Evolutionary conservation across 208 protist species (phyloP), one percentile per base, ranked within the genome.

Genomic region (Leptomonas pyrrhocoris): DNA sequence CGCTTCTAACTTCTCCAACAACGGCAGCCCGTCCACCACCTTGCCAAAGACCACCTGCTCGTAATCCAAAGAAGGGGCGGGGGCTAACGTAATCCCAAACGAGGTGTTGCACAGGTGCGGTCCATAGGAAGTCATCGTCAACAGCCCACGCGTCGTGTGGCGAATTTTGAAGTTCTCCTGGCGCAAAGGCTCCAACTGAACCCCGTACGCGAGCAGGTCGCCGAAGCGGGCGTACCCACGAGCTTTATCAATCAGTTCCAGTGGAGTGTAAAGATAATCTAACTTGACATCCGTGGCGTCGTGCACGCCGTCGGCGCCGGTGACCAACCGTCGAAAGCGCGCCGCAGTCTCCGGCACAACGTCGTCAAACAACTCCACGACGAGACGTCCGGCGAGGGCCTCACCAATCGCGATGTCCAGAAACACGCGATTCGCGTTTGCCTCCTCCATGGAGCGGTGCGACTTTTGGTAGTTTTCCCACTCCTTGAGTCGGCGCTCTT

Each of bases 21-120:
- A 45, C 25, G 65, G 55, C 36, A 90, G 54, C 36, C 94, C 92
- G 40, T 96, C 84, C 34, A 93, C 75, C 34, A 98, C 92, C n/a
- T 87, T 73, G 19, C 97, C 97, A 73, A 99, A 98, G 13, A 98
- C 96, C 25, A 97, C 93, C 68, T 99, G 98, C 57, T 94, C 96
- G 66, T 90, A 95, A 65, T 98, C 96, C 6, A 96, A 74, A 0
- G 63, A 73, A 6, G 89, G 88, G 15, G 81, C 80, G 15, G 88
- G 73, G 13, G 72, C 80, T 0, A 94, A 67, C 11, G 91, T 95
- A 68, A 97, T 88, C 50, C 85, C 74, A 63, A 96, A 96, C 1
- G 82, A 77, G 0, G 84, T 91, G 34, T 82, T 79, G 36, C 82
- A 85, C 53, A 91, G 85, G 65, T 96, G 63, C 1, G 90, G 81